Conservation (phyloP, 2,329 filamentous ascomycete species). For the Fusarium continuum region DNA sequence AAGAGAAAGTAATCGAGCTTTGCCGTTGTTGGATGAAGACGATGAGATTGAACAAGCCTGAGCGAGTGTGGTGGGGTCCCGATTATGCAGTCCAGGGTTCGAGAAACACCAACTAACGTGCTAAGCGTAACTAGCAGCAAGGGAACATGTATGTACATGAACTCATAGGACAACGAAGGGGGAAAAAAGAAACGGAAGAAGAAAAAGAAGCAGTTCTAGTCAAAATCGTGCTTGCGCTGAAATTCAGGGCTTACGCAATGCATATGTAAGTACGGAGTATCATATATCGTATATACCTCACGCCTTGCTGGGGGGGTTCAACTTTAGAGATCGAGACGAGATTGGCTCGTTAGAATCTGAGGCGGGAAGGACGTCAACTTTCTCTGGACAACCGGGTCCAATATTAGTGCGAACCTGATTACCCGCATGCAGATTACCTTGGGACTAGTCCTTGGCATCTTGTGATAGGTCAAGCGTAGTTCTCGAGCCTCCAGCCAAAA, state of each 20-base stretch:
- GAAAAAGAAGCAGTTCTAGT: slow-evolving; percentile 17
- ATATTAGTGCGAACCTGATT: slow-evolving; percentile 34
- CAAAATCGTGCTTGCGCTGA: slow-evolving; percentile 3
- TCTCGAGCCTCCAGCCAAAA: slow-evolving; percentile 17
- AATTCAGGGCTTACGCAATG: slow-evolving; percentile 13
- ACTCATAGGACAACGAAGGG: not conserved
- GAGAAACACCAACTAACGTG: slow-evolving; percentile 15
- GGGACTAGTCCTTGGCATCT: slow-evolving; percentile 2
- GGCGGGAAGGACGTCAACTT: not conserved
- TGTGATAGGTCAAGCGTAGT: slow-evolving; percentile 18
- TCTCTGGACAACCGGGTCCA: not conserved
- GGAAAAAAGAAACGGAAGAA: not conserved
- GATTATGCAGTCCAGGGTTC: slow-evolving; percentile 38
- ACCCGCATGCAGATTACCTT: slow-evolving; percentile 28
- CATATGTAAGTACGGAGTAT: slow-evolving; percentile 1
- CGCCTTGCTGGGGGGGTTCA: not conserved
- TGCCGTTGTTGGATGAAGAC: slow-evolving; percentile 23
- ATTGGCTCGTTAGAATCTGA: slow-evolving; percentile 6
- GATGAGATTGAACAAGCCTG: slow-evolving; percentile 9
- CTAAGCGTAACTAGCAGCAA: slow-evolving; percentile 7
- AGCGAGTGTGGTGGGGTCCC: slow-evolving; percentile 40
- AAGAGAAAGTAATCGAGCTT: slow-evolving; percentile 5
- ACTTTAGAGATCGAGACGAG: not conserved
- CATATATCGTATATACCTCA: slow-evolving; percentile 9
- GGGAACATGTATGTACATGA: not conserved